Evolutionary conservation across 139 green algal species (phyloP).

Genomic region (Eudorina sp.): DNA sequence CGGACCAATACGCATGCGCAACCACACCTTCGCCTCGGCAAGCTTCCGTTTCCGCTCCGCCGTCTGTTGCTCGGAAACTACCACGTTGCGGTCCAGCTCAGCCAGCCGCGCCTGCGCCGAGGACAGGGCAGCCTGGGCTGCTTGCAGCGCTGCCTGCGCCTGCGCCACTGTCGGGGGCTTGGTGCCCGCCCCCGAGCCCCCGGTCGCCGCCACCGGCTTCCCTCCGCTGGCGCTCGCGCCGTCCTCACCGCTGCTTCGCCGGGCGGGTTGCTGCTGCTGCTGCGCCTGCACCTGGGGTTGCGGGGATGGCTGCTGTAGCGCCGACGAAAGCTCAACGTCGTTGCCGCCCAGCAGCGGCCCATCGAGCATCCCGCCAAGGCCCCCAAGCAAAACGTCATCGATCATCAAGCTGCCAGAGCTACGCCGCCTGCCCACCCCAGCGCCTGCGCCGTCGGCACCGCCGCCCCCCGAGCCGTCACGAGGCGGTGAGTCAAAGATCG

Average conservation of each 20-base stretch:
- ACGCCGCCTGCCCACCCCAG: not conserved
- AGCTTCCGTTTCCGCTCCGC: constrained; percentile 17
- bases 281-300: not conserved
- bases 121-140: constrained; percentile 7
- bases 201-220: not conserved
- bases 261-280: not conserved
- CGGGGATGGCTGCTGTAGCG: not conserved
- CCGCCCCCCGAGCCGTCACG: not conserved
- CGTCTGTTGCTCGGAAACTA: not conserved
- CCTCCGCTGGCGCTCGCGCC: constrained; percentile 17
- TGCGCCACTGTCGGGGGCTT: constrained; percentile 4
- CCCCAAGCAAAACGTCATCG: constrained; percentile 10
- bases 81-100: constrained; percentile 21
- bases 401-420: constrained; percentile 21
- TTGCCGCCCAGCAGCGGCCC: not conserved
- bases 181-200: not conserved
- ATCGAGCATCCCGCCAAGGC: not conserved
- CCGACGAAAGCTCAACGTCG: not conserved
- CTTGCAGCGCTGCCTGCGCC: not conserved
- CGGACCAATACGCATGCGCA: too few relatives aligned
- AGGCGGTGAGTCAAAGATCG: constrained; percentile 14
- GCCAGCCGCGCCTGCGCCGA: constrained; percentile 31
- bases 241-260: not conserved
- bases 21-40: constrained; percentile 8
- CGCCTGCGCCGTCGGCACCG: constrained; percentile 8